Percentiles rank a stretch among this genome's conserved stretches.
These are phyloP conservation scores for Beauveria caledonica DNA, from an alignment of 2,329 filamentous ascomycete genomes.

Conservation along the genomic window DNA sequence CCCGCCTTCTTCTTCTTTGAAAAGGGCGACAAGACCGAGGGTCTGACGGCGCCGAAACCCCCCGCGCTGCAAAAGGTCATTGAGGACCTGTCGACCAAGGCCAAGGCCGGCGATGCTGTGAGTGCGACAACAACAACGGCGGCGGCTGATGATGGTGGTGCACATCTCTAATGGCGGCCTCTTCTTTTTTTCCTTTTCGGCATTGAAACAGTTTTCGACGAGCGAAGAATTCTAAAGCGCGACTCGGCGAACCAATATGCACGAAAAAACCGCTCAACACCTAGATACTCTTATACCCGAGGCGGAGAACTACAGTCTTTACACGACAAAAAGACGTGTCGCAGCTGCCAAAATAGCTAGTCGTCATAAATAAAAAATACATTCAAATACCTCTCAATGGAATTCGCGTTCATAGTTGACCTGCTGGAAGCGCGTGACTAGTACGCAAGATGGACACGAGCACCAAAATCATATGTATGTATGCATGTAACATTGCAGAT, in stretches of 20 bases:
- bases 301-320: neutral
- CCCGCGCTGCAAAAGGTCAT: constrained; percentile 24
- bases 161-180: neutral
- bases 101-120: constrained; percentile 15
- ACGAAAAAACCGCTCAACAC: neutral
- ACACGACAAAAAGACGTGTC: neutral
- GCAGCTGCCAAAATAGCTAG: neutral
- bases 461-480: neutral
- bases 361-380: neutral
- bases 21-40: constrained; percentile 39
- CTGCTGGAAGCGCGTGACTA: no score
- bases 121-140: constrained; percentile 10
- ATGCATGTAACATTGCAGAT: neutral
- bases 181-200: neutral
- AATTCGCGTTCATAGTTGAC: neutral
- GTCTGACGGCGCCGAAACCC: constrained; percentile 32
- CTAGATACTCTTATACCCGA: neutral
- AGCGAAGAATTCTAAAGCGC: constrained; percentile 17
- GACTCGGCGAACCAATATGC: neutral
- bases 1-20: constrained; percentile 55
- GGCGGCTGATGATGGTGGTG: constrained; percentile 9
- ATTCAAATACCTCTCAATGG: neutral
- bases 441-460: no score
- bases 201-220: constrained; percentile 15
- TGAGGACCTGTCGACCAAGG: constrained; percentile 19